Base-by-base conservation (phyloP, 208 protist genomes). In the Kentomonas sorsogonicus region DNA sequence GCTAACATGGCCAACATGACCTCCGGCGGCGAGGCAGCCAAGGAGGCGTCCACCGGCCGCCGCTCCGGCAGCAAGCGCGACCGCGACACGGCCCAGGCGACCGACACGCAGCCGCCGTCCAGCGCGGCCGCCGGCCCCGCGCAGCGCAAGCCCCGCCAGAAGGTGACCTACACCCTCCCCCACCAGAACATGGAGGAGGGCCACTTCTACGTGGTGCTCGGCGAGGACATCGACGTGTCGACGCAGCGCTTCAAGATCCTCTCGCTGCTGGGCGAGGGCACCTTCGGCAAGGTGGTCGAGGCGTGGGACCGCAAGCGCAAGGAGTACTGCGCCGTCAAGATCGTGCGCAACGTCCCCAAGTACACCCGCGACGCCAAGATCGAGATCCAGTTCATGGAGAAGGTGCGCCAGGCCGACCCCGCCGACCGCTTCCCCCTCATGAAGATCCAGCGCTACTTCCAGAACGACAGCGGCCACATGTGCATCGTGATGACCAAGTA, bases 181-280 rank as follows among this genome's bases (percentile, higher is more conserved):
- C 66, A 89, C 53, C 89, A 95, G 62, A 86, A 82, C 66, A 91
- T 86, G 63, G 85, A 93, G 66, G 79, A 90, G 63, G 89, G 89
- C 22, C 89, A 95, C 69, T 95, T 93, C 63, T 86, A 92, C 71
- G 83, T 95, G 40, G 86, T 93, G 51, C 75, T 93, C 40, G 89
- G 89, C 47, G 83, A 93, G 66, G 82, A 93, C 66, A 85, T 95
- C 57, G 85, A 92, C 55, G 88, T 86, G 26, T 88, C 77, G 6
- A 88, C 83, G 56, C 63, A 84, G 60, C 77, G 88, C 22, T 93
- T 86, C 74, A 93, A 95, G 68, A 93, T 95, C 46, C 81, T 95
- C n/a, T 87, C 79, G 26, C 68, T 92, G 57, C 63, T 93, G 18
- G 84, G 88, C 43, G 83, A 95, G 69, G 88, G 88, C 52, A 95